Conservation (phyloP, 2,329 filamentous ascomycete genomes). For the Aspergillus chevalieri region DNA sequence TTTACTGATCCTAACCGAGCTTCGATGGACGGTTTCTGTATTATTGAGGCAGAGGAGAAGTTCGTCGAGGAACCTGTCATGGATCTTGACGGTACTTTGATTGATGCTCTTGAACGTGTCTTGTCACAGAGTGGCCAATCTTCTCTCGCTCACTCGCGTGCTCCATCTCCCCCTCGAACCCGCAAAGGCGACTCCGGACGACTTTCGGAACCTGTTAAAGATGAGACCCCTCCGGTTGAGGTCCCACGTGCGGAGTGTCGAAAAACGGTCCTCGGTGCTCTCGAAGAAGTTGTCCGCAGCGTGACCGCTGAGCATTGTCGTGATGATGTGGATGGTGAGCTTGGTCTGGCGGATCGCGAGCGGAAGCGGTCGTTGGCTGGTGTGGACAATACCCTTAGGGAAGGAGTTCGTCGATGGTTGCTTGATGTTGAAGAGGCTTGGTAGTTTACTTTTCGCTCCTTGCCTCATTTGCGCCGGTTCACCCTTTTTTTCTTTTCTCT, state of each 20-base stretch:
- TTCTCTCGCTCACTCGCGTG: slow-evolving; percentile 35
- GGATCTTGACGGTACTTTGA: slow-evolving; percentile 53
- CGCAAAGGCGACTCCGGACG: slow-evolving; percentile 27
- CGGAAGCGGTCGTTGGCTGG: slow-evolving; percentile 26
- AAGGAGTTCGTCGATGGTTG: slow-evolving; percentile 54
- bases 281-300: slow-evolving; percentile 51
- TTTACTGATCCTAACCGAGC: slow-evolving; percentile 14
- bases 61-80: slow-evolving; percentile 51
- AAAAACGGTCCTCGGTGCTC: slow-evolving; percentile 49
- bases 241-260: slow-evolving; percentile 49
- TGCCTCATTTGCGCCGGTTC: neutral
- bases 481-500: slow-evolving; percentile 2
- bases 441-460: slow-evolving; percentile 12
- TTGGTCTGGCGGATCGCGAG: slow-evolving; percentile 27
- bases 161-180: slow-evolving; percentile 35
- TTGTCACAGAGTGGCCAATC: slow-evolving; percentile 41
- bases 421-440: slow-evolving; percentile 43
- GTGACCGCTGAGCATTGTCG: slow-evolving; percentile 46
- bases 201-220: slow-evolving; percentile 15
- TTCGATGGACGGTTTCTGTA: slow-evolving; percentile 14
- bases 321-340: slow-evolving; percentile 30
- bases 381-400: slow-evolving; percentile 48
- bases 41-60: slow-evolving; percentile 41
- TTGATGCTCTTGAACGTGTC: slow-evolving; percentile 53
- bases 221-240: slow-evolving; percentile 34